Base-by-base conservation (phyloP, 805 yeast species). In the Cyberlindnera misumaiensis region DNA sequence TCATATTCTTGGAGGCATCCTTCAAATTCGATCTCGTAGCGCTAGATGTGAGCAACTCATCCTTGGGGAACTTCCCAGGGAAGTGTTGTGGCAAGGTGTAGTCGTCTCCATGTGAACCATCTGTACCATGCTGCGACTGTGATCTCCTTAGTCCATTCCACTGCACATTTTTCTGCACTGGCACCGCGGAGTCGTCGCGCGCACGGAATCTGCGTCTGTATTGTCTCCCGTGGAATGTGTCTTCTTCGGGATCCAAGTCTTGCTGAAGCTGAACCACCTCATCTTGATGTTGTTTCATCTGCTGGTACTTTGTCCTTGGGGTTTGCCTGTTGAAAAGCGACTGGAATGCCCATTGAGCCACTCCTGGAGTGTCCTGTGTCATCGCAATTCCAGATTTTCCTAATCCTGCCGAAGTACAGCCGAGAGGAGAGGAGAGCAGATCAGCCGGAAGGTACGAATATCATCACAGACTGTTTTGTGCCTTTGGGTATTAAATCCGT, bases 51-150 rank as follows among this genome's bases (percentile, higher is more conserved):
- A 45, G 30, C 11, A 45, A 10, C 17, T 27, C 36, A 22, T 37
- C 33, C 28, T 17, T 27, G 25, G 59, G 59, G 30, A 49, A 55
- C 33, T 51, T 50, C 2, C 59, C 59, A 2, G 59, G 59, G 32
- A 41, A 51, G 9, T 40, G 36, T 17, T 38, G 24, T 12, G 55
- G 53, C 4, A 51, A 29, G 4, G 43, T 31, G 12, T 40, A 41
- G 29, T 44, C 40, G 18, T 43, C 43, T 9, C 24, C 36, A 30
- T 49, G 51, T 11, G 44, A 20, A 9, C 16, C 15, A 31, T 31
- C 20, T 11, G 11, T n/a, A 26, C 27, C 45, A 5, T 50, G 36
- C 1, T 50, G 34, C 24, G 24, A 20, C 8, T 16, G 51, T 55
- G 26, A 47, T 46, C 12, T 51, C 52, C 30, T 31, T 38, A 30